A percentile compares a stretch with the other conserved stretches of the same genome.
Conservation (phyloP, 2,329 filamentous ascomycete species). For the Celoporthe dispersa region DNA sequence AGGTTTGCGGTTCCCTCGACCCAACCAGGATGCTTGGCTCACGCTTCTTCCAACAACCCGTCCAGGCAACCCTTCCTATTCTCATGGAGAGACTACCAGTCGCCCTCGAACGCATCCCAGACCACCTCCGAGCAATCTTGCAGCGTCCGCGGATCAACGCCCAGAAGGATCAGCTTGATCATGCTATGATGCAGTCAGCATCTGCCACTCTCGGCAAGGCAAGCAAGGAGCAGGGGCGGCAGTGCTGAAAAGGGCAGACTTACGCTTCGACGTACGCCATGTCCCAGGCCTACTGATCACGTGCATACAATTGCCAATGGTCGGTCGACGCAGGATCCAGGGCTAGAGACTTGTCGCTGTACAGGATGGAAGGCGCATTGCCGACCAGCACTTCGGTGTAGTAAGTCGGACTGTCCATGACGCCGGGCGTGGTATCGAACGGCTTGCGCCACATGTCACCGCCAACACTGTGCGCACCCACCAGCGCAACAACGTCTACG, state of each 20-base stretch:
- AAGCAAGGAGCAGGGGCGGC: neutral
- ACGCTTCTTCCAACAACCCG: neutral
- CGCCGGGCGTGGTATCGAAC: slow-evolving; percentile 34
- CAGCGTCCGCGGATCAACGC: slow-evolving; percentile 33
- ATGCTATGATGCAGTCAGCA: slow-evolving; percentile 32
- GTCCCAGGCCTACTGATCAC: slow-evolving; percentile 33
- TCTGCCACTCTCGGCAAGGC: neutral
- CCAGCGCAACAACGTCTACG: slow-evolving; percentile 36
- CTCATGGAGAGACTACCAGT: neutral
- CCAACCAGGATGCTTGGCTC: neutral
- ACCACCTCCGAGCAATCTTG: slow-evolving; percentile 37
- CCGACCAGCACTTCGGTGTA: slow-evolving; percentile 36
- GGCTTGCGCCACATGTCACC: slow-evolving; percentile 33
- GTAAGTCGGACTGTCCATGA: slow-evolving; percentile 34
- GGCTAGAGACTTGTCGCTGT: slow-evolving; percentile 35
- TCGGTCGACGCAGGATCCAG: slow-evolving; percentile 33
- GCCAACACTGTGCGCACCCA: slow-evolving; percentile 36
- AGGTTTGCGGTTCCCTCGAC: neutral
- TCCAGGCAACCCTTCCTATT: neutral
- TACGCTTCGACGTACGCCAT: slow-evolving; percentile 36
- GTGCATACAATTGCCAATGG: slow-evolving; percentile 34
- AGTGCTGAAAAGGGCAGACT: slow-evolving; percentile 32
- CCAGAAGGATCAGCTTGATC: slow-evolving; percentile 36
- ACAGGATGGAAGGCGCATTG: slow-evolving; percentile 33
- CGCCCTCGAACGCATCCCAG: slow-evolving; percentile 31